phyloP scores from a whole-genome alignment of 371 early-diverging fungal genomes.

The Mycotypha africana region DNA sequence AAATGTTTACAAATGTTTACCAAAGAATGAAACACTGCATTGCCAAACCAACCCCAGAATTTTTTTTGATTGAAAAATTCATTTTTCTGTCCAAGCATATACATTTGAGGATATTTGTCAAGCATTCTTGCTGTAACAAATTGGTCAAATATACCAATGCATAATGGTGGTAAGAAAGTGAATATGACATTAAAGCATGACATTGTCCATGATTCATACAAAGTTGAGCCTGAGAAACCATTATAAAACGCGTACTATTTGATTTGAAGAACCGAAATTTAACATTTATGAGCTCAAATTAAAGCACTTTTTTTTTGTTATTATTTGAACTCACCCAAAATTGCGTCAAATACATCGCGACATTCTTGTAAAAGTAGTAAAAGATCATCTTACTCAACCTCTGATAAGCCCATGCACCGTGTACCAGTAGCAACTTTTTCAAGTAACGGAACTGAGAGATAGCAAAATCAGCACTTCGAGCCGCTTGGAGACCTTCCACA shows the following conservation, averaged over 20 bases:
- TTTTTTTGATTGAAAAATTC: constrained; percentile 89
- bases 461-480: constrained; percentile 94
- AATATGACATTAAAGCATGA: constrained; percentile 89
- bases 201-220: constrained; percentile 94
- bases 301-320: too few species aligned
- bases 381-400: constrained; percentile 82
- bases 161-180: constrained; percentile 84
- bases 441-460: constrained; percentile 92
- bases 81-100: constrained; percentile 85
- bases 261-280: background rate
- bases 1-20: constrained; percentile 16
- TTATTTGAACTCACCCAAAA: constrained; percentile 79
- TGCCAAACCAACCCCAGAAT: constrained; percentile 94
- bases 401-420: constrained; percentile 93
- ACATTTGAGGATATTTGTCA: constrained; percentile 95
- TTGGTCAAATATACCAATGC: constrained; percentile 93
- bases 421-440: constrained; percentile 85
- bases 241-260: constrained; percentile 78
- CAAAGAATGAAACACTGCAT: constrained; percentile 92
- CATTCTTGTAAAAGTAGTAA: constrained; percentile 96
- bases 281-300: background rate
- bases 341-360: constrained; percentile 94
- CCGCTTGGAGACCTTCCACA: constrained; percentile 96
- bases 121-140: constrained; percentile 88
- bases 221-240: constrained; percentile 87